Conservation (phyloP, 2,329 filamentous ascomycete species). For the Fusarium nurragi region DNA sequence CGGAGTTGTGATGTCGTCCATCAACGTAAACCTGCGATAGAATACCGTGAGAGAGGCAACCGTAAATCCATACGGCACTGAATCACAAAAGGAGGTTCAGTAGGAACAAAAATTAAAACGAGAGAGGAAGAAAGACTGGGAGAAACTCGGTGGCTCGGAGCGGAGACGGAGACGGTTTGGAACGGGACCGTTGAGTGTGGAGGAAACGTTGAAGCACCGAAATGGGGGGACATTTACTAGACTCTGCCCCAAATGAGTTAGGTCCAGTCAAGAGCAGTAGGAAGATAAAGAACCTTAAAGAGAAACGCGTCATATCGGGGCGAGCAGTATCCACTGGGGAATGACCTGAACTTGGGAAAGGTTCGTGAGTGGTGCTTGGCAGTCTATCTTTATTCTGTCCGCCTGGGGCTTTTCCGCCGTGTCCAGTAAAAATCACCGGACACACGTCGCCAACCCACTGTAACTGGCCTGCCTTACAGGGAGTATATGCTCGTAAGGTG, state of each 20-base stretch:
- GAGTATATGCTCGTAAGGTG: background rate
- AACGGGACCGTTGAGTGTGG: slow-evolving; percentile 28
- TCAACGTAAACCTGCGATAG: slow-evolving; percentile 25
- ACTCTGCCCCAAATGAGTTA: slow-evolving; percentile 21
- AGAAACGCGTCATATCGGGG: slow-evolving; percentile 33
- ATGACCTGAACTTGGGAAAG: slow-evolving; percentile 27
- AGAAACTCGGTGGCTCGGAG: slow-evolving; percentile 4
- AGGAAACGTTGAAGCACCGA: slow-evolving; percentile 16
- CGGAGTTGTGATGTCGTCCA: slow-evolving; percentile 46
- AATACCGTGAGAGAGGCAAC: background rate
- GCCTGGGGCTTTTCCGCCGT: slow-evolving; percentile 6
- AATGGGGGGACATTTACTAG: slow-evolving; percentile 16
- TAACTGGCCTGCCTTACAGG: slow-evolving; percentile 34
- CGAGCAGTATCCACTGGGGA: slow-evolving; percentile 25
- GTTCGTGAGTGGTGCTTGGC: slow-evolving; percentile 33
- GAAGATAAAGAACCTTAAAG: slow-evolving; percentile 29
- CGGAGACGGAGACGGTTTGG: background rate
- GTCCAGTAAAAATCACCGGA: slow-evolving; percentile 27
- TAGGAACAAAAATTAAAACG: background rate
- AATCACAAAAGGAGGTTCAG: background rate
- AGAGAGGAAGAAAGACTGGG: background rate
- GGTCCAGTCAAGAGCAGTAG: slow-evolving; percentile 15
- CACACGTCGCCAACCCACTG: slow-evolving; percentile 26
- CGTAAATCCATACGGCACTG: slow-evolving; percentile 2
- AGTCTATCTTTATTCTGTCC: slow-evolving; percentile 21